These are phyloP conservation scores for Erythrophleum ivorense DNA, from an alignment of 331 rosid species.

Conservation along the genomic window DNA sequence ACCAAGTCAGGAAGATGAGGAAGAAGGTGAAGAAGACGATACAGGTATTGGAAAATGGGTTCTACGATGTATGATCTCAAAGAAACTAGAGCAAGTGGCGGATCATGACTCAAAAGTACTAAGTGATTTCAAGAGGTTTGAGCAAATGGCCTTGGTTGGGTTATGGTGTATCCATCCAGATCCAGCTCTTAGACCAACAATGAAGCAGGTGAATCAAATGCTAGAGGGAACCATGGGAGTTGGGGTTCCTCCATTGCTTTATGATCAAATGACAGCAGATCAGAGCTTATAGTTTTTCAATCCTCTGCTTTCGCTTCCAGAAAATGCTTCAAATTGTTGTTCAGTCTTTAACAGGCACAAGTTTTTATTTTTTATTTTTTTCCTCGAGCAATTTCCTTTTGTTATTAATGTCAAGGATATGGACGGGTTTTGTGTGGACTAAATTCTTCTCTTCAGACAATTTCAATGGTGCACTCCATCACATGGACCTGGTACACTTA, in stretches of 20 bases:
- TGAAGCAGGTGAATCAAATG: conserved; percentile 49
- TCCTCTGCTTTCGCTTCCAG: neutral
- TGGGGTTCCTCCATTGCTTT: conserved; percentile 46
- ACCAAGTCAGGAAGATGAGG: conserved; percentile 5
- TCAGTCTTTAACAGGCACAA: neutral
- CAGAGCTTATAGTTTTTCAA: conserved; percentile 25
- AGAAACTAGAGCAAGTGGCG: conserved; percentile 37
- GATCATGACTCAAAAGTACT: conserved; percentile 42
- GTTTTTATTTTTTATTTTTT: too few species aligned
- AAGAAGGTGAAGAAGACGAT: conserved; percentile 37
- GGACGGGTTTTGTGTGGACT: too few species aligned
- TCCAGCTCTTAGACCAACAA: conserved; percentile 44
- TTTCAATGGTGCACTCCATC: too few species aligned
- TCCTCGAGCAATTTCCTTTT: too few species aligned
- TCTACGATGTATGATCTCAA: conserved; percentile 26
- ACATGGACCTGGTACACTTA: too few species aligned
- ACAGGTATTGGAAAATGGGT: conserved; percentile 39
- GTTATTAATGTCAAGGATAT: too few species aligned
- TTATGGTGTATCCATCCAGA: conserved; percentile 49
- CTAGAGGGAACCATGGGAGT: conserved; percentile 42
- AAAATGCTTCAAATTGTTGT: neutral
- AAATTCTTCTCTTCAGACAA: too few species aligned
- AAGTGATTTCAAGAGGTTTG: conserved; percentile 48
- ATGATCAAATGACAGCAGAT: conserved; percentile 31
- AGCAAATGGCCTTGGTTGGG: conserved; percentile 43